phyloP scores from a whole-genome alignment of 306 rosid genomes.

The Cercis canadensis region DNA sequence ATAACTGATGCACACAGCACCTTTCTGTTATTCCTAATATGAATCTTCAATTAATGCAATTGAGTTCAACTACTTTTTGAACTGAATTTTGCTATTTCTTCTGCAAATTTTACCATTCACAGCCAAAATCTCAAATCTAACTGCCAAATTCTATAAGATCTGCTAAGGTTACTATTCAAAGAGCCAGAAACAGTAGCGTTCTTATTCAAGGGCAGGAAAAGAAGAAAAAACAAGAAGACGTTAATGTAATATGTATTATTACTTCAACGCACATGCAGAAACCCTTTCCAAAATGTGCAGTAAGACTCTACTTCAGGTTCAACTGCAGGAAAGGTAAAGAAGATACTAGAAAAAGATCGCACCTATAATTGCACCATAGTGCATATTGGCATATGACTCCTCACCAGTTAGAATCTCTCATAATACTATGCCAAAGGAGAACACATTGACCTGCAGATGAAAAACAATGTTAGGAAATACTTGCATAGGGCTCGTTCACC shows the following conservation, averaged over 20 bases:
- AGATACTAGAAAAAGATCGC: constrained; percentile 22
- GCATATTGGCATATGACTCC: constrained; percentile 95
- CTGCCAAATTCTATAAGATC: background rate
- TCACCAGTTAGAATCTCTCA: constrained; percentile 94
- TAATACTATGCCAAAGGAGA: constrained; percentile 89
- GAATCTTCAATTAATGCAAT: no score
- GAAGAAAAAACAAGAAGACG: background rate
- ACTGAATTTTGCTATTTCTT: background rate
- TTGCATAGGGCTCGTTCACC: no score
- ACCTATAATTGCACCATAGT: constrained; percentile 96
- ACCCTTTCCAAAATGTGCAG: no score
- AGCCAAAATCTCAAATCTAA: constrained; percentile 1
- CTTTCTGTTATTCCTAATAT: no score
- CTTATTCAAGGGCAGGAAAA: background rate
- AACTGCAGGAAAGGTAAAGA: constrained; percentile 11
- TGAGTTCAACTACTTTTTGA: no score
- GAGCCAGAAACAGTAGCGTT: background rate
- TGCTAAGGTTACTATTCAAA: background rate
- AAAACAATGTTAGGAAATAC: constrained; percentile 36
- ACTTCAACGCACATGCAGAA: constrained; percentile 1
- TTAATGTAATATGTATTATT: background rate
- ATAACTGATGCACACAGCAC: no score
- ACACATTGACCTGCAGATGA: constrained; percentile 78
- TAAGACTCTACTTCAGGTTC: constrained; percentile 5
- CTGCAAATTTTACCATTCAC: background rate